Base-by-base conservation (phyloP, 805 yeast genomes). In the Yarrowia osloensis region DNA sequence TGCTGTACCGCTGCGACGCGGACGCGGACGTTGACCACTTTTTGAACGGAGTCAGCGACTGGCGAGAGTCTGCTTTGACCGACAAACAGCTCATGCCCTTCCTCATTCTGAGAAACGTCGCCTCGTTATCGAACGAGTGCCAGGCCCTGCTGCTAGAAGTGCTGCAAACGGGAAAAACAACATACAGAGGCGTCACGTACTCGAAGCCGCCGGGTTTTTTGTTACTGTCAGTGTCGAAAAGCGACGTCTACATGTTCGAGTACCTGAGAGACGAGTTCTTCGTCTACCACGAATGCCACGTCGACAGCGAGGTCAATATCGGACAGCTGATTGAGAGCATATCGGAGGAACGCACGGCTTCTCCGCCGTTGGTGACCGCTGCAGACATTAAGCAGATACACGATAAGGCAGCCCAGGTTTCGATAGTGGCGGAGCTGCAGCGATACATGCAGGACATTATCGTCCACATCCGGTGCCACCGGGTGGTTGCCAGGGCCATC, bases 371-470 rank as follows among this genome's bases (percentile, higher is more conserved):
- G 15, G 40, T 57, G 37, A 28, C 49, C 6, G 49, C 49, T 37
- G 49, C 49, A 2, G 63, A 57, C 9, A 57, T 57, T 19, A 40
- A 57, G 17, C 12, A 28, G n/a, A 19, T 57, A 17, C 63, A 28
- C 17, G 39, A 40, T 1, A 31, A 47, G 29, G 42, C 68, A 1
- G 37, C 54, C 4, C 24, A 37, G 9, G 79, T 84, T 12, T 71
- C 68, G n/a, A 74, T 86, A 8, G 78, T 81, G 0, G 81, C 85
- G 0, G 89, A 86, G 66, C 76, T 87, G 33, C 73, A 73, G 50
- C 73, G 87, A 5, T 87, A 86, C 70, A 80, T 85, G 68, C 84
- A 85, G 69, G 90, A 87, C 72, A 79, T 87, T 15, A 73, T 85
- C 2, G 77, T 86, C 2, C 84, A 81, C 70, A 71, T 83, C 1